phyloP scores from a whole-genome alignment of 148 eudicot genomes.

The Arbutus unedo region DNA sequence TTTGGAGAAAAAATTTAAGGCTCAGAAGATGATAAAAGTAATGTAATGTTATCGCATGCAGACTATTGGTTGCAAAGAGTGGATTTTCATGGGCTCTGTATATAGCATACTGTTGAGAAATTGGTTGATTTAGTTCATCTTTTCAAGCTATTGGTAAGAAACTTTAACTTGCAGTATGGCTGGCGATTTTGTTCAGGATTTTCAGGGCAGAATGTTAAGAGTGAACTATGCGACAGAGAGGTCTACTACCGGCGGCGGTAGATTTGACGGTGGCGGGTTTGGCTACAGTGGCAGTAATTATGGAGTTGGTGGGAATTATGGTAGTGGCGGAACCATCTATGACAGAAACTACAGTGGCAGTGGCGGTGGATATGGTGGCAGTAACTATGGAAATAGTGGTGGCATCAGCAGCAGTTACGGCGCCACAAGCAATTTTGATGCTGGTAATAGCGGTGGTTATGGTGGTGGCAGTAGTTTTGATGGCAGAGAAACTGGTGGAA shows the following conservation, averaged over 20 bases:
- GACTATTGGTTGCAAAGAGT: not conserved
- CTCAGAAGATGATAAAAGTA: not conserved
- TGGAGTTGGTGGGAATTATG: not conserved
- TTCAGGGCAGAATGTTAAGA: constrained; percentile 63
- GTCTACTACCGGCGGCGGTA: constrained; percentile 30
- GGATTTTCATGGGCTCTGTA: not conserved
- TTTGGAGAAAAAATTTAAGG: not conserved
- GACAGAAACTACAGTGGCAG: not conserved
- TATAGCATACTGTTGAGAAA: not conserved
- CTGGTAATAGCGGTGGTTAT: not conserved
- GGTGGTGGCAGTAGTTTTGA: not conserved
- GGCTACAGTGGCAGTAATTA: not conserved
- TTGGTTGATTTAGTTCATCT: not conserved
- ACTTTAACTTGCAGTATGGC: not conserved
- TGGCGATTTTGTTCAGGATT: constrained; percentile 38
- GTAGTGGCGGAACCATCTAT: not conserved
- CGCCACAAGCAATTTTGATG: not conserved
- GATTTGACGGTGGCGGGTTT: constrained; percentile 14
- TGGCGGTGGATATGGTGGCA: constrained; percentile 17
- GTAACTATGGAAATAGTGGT: constrained; percentile 24
- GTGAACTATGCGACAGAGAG: constrained; percentile 69
- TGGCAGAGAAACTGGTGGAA: not conserved
- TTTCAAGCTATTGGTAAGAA: not conserved
- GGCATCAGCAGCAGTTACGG: constrained; percentile 13
- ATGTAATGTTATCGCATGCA: not conserved